These are phyloP conservation scores for Petrea volubilis DNA, from an alignment of 257 asterid genomes.

Conservation along the genomic window DNA sequence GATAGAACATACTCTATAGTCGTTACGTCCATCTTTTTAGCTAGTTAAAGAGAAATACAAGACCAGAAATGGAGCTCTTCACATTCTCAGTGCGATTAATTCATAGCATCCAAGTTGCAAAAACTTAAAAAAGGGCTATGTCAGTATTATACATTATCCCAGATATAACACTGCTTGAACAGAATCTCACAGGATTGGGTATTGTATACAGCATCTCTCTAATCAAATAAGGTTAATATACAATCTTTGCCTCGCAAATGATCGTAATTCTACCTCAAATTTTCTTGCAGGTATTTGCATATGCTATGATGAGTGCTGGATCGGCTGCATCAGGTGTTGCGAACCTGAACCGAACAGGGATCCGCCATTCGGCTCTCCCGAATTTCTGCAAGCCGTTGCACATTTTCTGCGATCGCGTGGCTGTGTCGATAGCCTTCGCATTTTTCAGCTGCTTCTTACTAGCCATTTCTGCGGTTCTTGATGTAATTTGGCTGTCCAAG, in stretches of 20 bases:
- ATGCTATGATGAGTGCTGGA: constrained; percentile 83
- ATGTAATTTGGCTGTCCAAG: constrained; percentile 61
- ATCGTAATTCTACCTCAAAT: not conserved
- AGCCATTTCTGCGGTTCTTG: constrained; percentile 62
- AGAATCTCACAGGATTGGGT: too few species aligned
- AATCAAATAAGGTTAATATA: not conserved
- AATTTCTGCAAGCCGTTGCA: constrained; percentile 82
- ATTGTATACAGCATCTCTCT: too few species aligned
- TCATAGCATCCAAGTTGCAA: not conserved
- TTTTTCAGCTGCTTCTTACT: constrained; percentile 67
- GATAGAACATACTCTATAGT: too few species aligned
- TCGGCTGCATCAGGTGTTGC: constrained; percentile 90
- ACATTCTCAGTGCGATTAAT: not conserved
- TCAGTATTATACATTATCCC: too few species aligned
- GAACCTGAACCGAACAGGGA: constrained; percentile 77
- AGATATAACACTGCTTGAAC: too few species aligned
- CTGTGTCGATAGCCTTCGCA: constrained; percentile 69
- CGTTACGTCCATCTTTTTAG: not conserved
- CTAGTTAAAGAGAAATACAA: not conserved
- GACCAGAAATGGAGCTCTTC: not conserved
- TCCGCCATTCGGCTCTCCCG: constrained; percentile 71
- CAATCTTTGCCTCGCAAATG: not conserved
- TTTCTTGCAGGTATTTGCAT: constrained; percentile 61
- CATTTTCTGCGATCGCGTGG: constrained; percentile 69
- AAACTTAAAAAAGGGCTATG: too few species aligned